These are phyloP conservation scores for Taphrina deformans DNA, from an alignment of 1,139 yeast genomes.

Conservation along the genomic window DNA sequence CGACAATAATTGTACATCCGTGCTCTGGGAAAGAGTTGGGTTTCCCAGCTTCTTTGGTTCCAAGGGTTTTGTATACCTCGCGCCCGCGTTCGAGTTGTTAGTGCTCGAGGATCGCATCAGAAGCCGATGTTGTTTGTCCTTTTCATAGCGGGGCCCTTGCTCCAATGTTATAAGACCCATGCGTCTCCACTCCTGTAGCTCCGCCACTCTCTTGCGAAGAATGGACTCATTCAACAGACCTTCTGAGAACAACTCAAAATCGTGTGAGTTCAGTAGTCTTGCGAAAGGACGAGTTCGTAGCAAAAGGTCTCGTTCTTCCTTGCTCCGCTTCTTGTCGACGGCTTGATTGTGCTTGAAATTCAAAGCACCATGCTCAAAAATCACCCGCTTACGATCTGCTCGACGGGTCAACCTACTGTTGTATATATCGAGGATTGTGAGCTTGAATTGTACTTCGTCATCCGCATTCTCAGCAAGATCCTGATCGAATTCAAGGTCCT, in stretches of 20 bases:
- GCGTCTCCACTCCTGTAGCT: slow-evolving; percentile 88
- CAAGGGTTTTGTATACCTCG: slow-evolving; percentile 7
- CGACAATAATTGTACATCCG: slow-evolving; percentile 78
- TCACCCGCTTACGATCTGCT: slow-evolving; percentile 84
- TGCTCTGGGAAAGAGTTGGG: slow-evolving; percentile 73
- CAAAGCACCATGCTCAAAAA: slow-evolving; percentile 71
- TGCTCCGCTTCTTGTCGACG: slow-evolving; percentile 73
- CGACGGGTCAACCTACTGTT: slow-evolving; percentile 85
- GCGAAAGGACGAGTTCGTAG: slow-evolving; percentile 78
- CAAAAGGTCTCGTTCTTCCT: slow-evolving; percentile 82
- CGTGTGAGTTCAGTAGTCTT: slow-evolving; percentile 73
- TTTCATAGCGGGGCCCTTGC: slow-evolving; percentile 80
- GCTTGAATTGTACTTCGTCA: slow-evolving; percentile 82
- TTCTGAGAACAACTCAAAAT: slow-evolving; percentile 69
- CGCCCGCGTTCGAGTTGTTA: neutral
- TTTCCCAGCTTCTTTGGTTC: slow-evolving; percentile 16
- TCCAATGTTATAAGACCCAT: slow-evolving; percentile 84
- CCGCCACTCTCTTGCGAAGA: slow-evolving; percentile 78
- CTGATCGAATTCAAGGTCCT: slow-evolving; percentile 92
- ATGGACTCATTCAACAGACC: slow-evolving; percentile 76
- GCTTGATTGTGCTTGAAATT: slow-evolving; percentile 82
- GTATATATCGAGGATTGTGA: slow-evolving; percentile 83
- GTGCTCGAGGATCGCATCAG: slow-evolving; percentile 41
- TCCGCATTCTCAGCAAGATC: slow-evolving; percentile 66
- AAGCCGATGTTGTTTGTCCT: slow-evolving; percentile 62